phyloP scores from a whole-genome alignment of 148 eudicot genomes.

The Heliamphora exappendiculata region DNA sequence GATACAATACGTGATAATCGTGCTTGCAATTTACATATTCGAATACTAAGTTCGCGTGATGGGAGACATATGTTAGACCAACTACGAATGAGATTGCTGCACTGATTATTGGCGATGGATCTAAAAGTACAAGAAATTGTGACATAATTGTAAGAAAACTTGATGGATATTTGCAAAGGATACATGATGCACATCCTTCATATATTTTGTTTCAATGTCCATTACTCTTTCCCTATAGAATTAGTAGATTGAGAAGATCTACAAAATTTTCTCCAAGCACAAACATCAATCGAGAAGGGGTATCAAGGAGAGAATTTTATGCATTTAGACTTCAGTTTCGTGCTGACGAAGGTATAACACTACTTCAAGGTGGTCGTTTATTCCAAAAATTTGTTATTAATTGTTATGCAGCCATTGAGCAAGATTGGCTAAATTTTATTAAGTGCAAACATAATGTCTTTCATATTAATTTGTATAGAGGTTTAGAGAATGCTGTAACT shows the following conservation, averaged over 20 bases:
- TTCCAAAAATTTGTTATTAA: neutral
- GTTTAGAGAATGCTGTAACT: neutral
- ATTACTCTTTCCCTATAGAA: neutral
- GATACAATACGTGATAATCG: neutral
- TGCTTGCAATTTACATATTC: neutral
- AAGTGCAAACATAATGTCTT: neutral
- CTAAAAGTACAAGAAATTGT: neutral
- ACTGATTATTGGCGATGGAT: neutral
- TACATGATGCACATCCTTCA: neutral
- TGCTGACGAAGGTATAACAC: neutral
- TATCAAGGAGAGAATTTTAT: neutral
- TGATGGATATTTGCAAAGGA: too few relatives aligned
- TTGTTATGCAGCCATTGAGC: slow-evolving; percentile 4
- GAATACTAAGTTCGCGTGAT: neutral
- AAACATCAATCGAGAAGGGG: too few relatives aligned
- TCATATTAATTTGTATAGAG: neutral
- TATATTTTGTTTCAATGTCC: neutral
- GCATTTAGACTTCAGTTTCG: neutral
- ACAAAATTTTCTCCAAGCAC: neutral
- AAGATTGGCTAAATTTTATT: neutral
- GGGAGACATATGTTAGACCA: neutral
- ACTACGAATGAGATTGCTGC: neutral
- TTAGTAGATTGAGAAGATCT: neutral
- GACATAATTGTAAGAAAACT: neutral
- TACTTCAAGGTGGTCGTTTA: neutral